A percentile compares a stretch with the other conserved stretches of the same genome.
Evolutionary conservation across 169 alveolate species (phyloP).

Genomic region (Ichthyophthirius multifiliis): DNA sequence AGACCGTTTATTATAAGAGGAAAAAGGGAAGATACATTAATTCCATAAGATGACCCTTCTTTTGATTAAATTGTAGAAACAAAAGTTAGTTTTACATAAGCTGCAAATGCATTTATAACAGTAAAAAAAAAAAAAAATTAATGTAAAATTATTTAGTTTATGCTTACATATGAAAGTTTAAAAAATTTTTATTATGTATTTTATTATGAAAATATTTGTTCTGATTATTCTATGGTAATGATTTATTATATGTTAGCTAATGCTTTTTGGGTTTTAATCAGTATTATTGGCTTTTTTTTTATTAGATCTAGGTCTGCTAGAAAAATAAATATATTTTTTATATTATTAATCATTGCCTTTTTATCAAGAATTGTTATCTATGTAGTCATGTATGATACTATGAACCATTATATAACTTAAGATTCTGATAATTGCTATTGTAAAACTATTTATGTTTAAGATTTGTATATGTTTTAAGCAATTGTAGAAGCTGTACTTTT

Average conservation of each 20-base stretch:
- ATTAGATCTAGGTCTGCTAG: neutral
- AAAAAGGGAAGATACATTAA: neutral
- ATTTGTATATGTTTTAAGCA: neutral
- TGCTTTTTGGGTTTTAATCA: neutral
- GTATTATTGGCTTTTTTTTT: neutral
- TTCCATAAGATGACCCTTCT: neutral
- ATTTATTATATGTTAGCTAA: conserved; percentile 6
- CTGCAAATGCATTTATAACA: neutral
- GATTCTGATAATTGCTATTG: conserved; percentile 2
- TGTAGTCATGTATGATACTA: conserved; percentile 2
- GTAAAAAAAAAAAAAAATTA: neutral
- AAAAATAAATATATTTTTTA: neutral
- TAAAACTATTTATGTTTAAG: neutral
- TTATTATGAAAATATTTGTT: neutral
- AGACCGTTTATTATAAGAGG: conserved; percentile 4
- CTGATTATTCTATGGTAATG: neutral
- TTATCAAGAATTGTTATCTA: neutral
- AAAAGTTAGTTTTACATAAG: conserved; percentile 8
- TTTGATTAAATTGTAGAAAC: neutral
- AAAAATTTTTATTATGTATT: conserved; percentile 3
- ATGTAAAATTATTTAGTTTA: neutral
- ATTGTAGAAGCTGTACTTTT: neutral
- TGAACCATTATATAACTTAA: conserved; percentile 6
- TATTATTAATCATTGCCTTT: neutral
- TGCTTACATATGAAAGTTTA: neutral